Conservation (phyloP, 2,329 filamentous ascomycete species). For the Sclerotinia glacialis region DNA sequence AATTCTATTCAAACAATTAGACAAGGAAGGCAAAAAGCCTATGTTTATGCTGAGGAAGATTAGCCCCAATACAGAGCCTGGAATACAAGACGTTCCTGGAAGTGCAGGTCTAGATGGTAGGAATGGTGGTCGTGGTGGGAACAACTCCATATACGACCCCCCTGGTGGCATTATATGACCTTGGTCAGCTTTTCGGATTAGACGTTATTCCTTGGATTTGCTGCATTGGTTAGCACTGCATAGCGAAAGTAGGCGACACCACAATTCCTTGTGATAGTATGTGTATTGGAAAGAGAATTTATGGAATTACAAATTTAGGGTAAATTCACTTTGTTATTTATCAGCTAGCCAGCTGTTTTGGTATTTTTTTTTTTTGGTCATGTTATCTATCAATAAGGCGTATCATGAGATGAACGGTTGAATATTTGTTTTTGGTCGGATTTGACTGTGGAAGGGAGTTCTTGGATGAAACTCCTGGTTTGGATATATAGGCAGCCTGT, state of each 20-base stretch:
- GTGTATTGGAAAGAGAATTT: slow-evolving; percentile 22
- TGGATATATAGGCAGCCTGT: slow-evolving; percentile 19
- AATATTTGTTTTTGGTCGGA: slow-evolving; percentile 12
- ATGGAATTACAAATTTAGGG: slow-evolving; percentile 9
- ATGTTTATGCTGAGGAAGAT: slow-evolving; percentile 73
- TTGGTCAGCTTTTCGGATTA: slow-evolving; percentile 15
- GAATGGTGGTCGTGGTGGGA: slow-evolving; percentile 26
- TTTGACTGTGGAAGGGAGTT: slow-evolving; percentile 21
- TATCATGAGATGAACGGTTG: slow-evolving; percentile 21
- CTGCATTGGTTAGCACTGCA: slow-evolving; percentile 17
- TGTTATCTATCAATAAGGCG: slow-evolving; percentile 18
- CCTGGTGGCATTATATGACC: slow-evolving; percentile 40
- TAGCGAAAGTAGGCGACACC: slow-evolving; percentile 19
- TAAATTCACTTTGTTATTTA: slow-evolving; percentile 13
- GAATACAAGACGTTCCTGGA: slow-evolving; percentile 42
- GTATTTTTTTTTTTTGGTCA: slow-evolving; percentile 11
- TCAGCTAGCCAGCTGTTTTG: slow-evolving; percentile 11
- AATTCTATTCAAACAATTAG: slow-evolving; percentile 94
- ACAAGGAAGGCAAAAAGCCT: slow-evolving; percentile 91
- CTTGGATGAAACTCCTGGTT: slow-evolving; percentile 19
- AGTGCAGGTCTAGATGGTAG: slow-evolving; percentile 27
- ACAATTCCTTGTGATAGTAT: slow-evolving; percentile 19
- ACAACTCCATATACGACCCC: slow-evolving; percentile 33
- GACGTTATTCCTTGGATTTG: slow-evolving; percentile 20
- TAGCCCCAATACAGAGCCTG: slow-evolving; percentile 34